phyloP scores from a whole-genome alignment of 2,329 filamentous ascomycete species.

The Pestalotiopsis sp. region DNA sequence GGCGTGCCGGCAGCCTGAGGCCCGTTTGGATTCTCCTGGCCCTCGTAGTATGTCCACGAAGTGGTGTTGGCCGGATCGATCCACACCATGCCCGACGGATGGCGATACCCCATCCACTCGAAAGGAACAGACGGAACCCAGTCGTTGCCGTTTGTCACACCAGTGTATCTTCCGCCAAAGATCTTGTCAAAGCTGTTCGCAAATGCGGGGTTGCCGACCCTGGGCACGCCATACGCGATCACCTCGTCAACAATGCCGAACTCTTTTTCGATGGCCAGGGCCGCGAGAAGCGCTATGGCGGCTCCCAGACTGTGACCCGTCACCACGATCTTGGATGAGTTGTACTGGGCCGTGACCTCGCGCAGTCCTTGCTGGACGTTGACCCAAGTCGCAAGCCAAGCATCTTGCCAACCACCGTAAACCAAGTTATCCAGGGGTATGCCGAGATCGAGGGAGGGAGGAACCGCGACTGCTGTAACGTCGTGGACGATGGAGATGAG shows the following conservation, averaged over 20 bases:
- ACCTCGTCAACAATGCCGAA: background rate
- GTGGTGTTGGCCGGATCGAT: background rate
- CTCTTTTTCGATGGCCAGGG: background rate
- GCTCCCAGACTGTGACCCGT: background rate
- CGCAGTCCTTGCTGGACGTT: background rate
- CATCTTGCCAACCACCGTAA: background rate
- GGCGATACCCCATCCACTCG: background rate
- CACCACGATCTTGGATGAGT: background rate
- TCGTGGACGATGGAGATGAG: background rate
- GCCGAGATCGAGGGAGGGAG: background rate
- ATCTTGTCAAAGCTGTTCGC: background rate
- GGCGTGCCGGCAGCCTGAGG: background rate
- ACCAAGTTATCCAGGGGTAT: background rate
- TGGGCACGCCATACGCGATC: background rate
- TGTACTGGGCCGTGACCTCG: background rate
- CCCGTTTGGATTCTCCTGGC: background rate
- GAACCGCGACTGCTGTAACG: background rate
- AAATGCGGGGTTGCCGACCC: background rate
- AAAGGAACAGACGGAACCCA: background rate
- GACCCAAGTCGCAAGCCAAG: background rate
- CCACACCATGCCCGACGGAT: background rate
- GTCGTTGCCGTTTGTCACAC: background rate
- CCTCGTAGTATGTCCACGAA: background rate
- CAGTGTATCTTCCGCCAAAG: background rate
- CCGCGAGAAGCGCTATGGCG: background rate